Base-by-base conservation (phyloP, 495 filamentous ascomycete genomes). In the Penicillium cataractarum region DNA sequence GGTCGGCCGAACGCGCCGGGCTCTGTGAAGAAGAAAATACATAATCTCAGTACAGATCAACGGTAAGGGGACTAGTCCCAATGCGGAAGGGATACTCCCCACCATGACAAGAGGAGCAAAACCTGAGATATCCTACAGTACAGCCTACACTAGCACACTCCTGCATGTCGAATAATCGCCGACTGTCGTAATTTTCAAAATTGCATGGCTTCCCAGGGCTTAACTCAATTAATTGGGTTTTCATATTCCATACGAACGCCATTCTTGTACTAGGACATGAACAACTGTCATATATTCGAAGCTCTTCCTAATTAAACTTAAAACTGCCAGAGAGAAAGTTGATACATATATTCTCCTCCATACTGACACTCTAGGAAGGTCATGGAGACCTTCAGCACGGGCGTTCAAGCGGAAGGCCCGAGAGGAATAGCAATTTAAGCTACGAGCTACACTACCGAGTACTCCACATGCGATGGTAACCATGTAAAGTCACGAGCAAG, bases 81-180 rank as follows among this genome's bases (percentile, higher is more conserved):
- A 60, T 39, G 48, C 57, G 32, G 57, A 22, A 60, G 37, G 33
- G 57, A 53, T 60, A 19, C 48, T 60, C 48, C 17, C 15, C 22
- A 21, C 57, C 48, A 35, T 13, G 10, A 33, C 6, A 19, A 19
- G n/a, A 26, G 21, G n/a, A 12, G 15, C 32, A 37, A 57, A 61
- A 63, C 64, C 65, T 3, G 3, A 54, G 61, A 60, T 57, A 67
- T 9, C 29, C 35, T 19, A 19, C 44, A 46, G 29, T 31, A 31
- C 21, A 31, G 39, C 49, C 17, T 7, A 4, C 35, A 35, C n/a
- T 35, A 21, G 17, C 22, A 21, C 42, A 22, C 6, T 24, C 4
- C 9, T 42, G 40, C 40, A 42, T 42, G 7, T 21, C 13, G 40
- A 8, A 42, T 8, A 19, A 42, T 21, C 8, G 19, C 40, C n/a